phyloP scores from a whole-genome alignment of 176 grass and related monocot species.

The Triticum dicoccoides region DNA sequence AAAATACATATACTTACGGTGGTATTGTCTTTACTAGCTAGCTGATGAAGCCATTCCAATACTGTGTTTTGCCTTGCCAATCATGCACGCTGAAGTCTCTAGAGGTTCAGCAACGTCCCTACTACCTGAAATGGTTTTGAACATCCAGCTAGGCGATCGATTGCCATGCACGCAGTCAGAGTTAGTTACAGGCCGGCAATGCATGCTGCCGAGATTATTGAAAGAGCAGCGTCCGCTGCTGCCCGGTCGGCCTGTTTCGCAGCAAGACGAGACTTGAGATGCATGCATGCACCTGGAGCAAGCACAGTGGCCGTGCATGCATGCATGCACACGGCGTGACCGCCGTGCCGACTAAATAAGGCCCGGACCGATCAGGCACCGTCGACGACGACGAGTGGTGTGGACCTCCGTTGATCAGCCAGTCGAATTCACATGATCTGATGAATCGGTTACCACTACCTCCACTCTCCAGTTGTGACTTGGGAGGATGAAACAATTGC shows the following conservation, averaged over 20 bases:
- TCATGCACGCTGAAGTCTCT: background rate
- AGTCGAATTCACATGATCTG: constrained; percentile 36
- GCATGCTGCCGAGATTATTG: background rate
- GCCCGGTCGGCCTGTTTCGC: constrained; percentile 25
- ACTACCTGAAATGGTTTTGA: background rate
- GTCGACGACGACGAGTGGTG: constrained; percentile 17
- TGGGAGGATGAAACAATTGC: background rate
- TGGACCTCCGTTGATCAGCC: background rate
- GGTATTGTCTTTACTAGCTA: too few relatives aligned
- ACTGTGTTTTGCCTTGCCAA: background rate
- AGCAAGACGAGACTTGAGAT: background rate
- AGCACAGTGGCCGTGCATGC: background rate
- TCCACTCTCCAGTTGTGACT: background rate
- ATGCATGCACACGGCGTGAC: too few relatives aligned
- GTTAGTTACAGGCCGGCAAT: background rate
- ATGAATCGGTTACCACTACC: background rate
- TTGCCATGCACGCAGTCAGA: constrained; percentile 5
- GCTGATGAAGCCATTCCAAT: background rate
- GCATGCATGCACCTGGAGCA: background rate
- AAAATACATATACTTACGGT: too few relatives aligned
- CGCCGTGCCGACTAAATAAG: background rate
- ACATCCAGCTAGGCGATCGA: background rate
- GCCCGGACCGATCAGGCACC: constrained; percentile 10
- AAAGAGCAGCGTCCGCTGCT: constrained; percentile 18
- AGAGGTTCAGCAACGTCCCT: background rate